These are phyloP conservation scores for Penicillium cosmopolitanum DNA, from an alignment of 495 filamentous ascomycete genomes.

Conservation along the genomic window DNA sequence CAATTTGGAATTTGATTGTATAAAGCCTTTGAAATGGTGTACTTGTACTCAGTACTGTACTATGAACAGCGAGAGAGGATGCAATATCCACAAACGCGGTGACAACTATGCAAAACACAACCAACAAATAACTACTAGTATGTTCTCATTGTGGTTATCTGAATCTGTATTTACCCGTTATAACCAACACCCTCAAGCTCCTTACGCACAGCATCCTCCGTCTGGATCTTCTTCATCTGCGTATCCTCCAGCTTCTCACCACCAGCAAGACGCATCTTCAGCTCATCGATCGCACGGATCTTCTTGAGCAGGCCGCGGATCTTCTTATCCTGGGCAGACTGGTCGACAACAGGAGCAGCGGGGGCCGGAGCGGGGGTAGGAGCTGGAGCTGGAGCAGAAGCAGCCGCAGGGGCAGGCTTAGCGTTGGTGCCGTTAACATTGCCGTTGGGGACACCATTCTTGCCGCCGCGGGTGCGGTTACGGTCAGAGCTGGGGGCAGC, in stretches of 20 bases:
- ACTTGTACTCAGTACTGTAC: too few relatives aligned
- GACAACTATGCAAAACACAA: not conserved
- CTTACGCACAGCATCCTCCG: constrained; percentile 77
- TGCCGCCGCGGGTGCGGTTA: constrained; percentile 39
- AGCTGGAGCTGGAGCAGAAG: constrained; percentile 13
- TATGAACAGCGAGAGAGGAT: too few relatives aligned
- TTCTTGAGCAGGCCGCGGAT: constrained; percentile 91
- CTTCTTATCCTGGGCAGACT: constrained; percentile 78
- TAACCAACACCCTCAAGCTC: constrained; percentile 73
- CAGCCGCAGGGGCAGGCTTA: constrained; percentile 8
- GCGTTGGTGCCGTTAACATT: constrained; percentile 23
- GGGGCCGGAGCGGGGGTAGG: constrained; percentile 20
- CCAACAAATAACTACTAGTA: not conserved
- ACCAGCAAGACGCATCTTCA: constrained; percentile 91
- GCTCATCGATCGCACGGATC: constrained; percentile 93
- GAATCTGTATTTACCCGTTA: constrained; percentile 36
- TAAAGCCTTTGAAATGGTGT: too few relatives aligned
- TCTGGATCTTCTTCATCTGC: constrained; percentile 97
- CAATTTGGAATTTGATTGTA: too few relatives aligned
- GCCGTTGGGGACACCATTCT: constrained; percentile 41
- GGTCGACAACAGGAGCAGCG: constrained; percentile 36
- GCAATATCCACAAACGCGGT: not conserved
- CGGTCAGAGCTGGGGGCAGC: constrained; percentile 49
- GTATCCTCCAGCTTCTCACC: constrained; percentile 98
- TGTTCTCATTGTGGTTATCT: too few relatives aligned